Percentiles rank a stretch among this genome's conserved stretches.
phyloP scores from a whole-genome alignment of 2,329 filamentous ascomycete genomes.

The Trichophyton verrucosum region DNA sequence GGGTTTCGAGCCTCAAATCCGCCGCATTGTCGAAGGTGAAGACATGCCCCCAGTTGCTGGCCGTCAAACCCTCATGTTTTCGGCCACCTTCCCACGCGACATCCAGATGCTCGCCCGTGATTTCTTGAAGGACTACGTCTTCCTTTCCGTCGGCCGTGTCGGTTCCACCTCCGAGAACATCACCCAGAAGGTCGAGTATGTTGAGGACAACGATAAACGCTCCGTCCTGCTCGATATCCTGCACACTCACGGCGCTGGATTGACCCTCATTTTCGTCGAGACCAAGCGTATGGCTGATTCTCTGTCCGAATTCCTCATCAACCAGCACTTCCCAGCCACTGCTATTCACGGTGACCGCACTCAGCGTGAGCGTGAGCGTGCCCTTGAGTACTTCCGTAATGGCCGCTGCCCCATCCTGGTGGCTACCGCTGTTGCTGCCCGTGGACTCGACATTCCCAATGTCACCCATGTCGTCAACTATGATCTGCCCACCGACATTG shows the following conservation, averaged over 20 bases:
- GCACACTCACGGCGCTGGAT: slow-evolving; percentile 65
- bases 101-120: slow-evolving; percentile 98
- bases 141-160: slow-evolving; percentile 95
- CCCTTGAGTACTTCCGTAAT: slow-evolving; percentile 93
- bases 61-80: slow-evolving; percentile 99
- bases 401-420: slow-evolving; percentile 92
- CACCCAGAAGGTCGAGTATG: slow-evolving; percentile 95
- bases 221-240: slow-evolving; percentile 95
- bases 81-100: slow-evolving; percentile 95
- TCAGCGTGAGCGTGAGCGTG: slow-evolving; percentile 96
- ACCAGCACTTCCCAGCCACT: slow-evolving; percentile 94
- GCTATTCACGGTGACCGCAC: slow-evolving; percentile 98
- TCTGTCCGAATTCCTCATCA: slow-evolving; percentile 94
- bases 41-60: slow-evolving; percentile 78
- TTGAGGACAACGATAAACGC: slow-evolving; percentile 94
- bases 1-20: slow-evolving; percentile 99
- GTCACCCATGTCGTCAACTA: slow-evolving; percentile 98
- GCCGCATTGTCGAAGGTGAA: slow-evolving; percentile 93
- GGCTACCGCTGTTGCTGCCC: slow-evolving; percentile 88
- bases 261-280: slow-evolving; percentile 97
- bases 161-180: slow-evolving; percentile 99
- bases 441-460: slow-evolving; percentile 86
- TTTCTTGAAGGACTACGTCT: slow-evolving; percentile 98
- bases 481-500: slow-evolving; percentile 95
- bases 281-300: slow-evolving; percentile 99